These are phyloP conservation scores for Neocucurbitaria cava DNA, from an alignment of 2,329 filamentous ascomycete genomes.

Conservation along the genomic window DNA sequence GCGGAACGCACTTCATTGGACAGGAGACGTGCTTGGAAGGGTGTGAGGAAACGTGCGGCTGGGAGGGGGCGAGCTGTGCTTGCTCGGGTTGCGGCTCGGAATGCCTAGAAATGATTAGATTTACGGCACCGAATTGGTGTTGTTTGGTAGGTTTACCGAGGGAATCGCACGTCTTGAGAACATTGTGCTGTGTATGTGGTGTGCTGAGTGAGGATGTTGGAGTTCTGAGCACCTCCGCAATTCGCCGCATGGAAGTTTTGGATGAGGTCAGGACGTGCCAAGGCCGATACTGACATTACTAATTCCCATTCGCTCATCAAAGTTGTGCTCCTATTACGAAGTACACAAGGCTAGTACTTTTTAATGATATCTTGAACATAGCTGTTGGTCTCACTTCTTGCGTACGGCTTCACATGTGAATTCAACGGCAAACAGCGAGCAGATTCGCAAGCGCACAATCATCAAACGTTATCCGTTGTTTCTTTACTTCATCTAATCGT, in stretches of 20 bases:
- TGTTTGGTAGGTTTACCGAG: constrained; percentile 29
- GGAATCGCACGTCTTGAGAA: constrained; percentile 48
- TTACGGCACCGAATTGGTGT: not conserved
- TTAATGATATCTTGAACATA: not conserved
- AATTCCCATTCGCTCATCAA: constrained; percentile 6
- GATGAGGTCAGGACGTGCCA: constrained; percentile 40
- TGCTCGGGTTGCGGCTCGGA: constrained; percentile 45
- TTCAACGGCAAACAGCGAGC: not conserved
- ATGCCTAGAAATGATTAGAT: constrained; percentile 36
- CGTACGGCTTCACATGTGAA: not conserved
- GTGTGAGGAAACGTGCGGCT: constrained; percentile 54
- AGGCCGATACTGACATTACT: constrained; percentile 23
- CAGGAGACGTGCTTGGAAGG: constrained; percentile 69
- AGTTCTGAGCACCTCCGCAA: constrained; percentile 26
- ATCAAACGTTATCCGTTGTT: not conserved
- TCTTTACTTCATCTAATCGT: not conserved
- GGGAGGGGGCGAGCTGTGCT: constrained; percentile 35
- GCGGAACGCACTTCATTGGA: constrained; percentile 80
- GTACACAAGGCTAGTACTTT: no score
- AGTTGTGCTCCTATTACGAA: no score
- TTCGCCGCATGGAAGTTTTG: constrained; percentile 32
- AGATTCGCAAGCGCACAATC: not conserved
- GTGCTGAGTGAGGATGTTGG: constrained; percentile 18
- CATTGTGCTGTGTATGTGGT: constrained; percentile 34
- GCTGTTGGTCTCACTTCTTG: not conserved